Evolutionary conservation across 805 yeast species (phyloP).

Genomic region (Cyberlindnera suaveolens): DNA sequence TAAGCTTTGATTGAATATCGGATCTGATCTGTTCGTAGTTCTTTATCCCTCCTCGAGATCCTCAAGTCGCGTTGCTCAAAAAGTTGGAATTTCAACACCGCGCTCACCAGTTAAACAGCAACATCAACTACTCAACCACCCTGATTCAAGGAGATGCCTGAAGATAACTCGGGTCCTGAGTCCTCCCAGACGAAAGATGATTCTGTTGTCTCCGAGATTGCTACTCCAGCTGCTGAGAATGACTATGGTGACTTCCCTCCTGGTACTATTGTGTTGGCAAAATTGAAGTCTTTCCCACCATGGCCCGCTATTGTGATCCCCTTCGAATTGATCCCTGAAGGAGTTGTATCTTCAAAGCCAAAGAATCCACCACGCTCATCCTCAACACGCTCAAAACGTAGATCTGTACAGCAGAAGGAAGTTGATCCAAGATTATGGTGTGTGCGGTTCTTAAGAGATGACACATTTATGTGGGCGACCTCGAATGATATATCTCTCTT

Average conservation of each 20-base stretch:
- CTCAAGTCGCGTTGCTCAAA: too few relatives aligned
- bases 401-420: neutral
- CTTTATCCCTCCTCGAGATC: too few relatives aligned
- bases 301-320: constrained; percentile 88
- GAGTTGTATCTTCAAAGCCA: constrained; percentile 46
- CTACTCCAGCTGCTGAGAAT: neutral
- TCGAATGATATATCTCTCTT: constrained; percentile 44
- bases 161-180: too few relatives aligned
- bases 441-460: constrained; percentile 68
- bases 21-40: too few relatives aligned
- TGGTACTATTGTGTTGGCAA: constrained; percentile 62
- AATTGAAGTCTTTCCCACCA: constrained; percentile 80
- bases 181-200: too few relatives aligned
- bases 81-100: too few relatives aligned
- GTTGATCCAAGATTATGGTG: constrained; percentile 30
- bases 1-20: too few relatives aligned
- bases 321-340: constrained; percentile 50
- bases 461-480: constrained; percentile 64
- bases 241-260: constrained; percentile 31
- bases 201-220: neutral
- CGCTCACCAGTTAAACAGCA: too few relatives aligned
- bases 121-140: too few relatives aligned
- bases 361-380: constrained; percentile 27
- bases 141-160: too few relatives aligned
- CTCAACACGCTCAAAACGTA: constrained; percentile 8